Conservation (phyloP, 805 yeast species). For the Wickerhamiella azymoides region DNA sequence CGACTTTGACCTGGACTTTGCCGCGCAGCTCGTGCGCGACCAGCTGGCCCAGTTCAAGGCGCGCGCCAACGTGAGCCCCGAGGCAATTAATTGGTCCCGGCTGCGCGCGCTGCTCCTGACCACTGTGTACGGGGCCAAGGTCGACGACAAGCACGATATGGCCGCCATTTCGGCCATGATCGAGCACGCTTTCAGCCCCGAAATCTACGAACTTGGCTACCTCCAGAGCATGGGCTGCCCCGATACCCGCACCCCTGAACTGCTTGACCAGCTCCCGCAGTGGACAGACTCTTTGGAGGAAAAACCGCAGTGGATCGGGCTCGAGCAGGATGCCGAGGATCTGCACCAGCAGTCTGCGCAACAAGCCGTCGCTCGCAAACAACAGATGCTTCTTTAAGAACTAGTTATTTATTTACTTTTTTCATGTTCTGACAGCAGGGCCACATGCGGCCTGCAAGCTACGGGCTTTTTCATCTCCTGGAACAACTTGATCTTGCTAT, state of each 20-base stretch:
- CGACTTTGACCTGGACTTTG: slow-evolving; percentile 52
- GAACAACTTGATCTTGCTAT: too few species aligned
- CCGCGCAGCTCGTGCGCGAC: slow-evolving; percentile 31
- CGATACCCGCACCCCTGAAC: slow-evolving; percentile 3
- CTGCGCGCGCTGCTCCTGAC: slow-evolving; percentile 37
- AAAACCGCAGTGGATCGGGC: not conserved
- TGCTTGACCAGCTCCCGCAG: not conserved
- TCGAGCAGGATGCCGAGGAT: not conserved
- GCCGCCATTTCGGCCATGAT: not conserved
- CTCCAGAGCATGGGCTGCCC: not conserved
- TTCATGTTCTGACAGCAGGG: too few species aligned
- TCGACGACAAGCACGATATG: slow-evolving; percentile 14
- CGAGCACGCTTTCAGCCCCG: not conserved
- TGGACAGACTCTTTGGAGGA: not conserved
- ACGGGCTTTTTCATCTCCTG: too few species aligned
- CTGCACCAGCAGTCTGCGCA: not conserved
- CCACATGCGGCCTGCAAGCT: too few species aligned
- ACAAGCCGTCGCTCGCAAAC: not conserved
- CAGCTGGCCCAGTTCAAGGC: slow-evolving; percentile 10
- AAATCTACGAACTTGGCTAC: not conserved
- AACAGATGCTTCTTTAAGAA: not conserved
- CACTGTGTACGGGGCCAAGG: slow-evolving; percentile 44
- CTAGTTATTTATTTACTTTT: not conserved
- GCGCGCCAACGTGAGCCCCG: slow-evolving; percentile 5
- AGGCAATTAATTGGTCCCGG: slow-evolving; percentile 36